These are phyloP conservation scores for Teratosphaeriaceae sp. DNA, from an alignment of 2,329 filamentous ascomycete species.

Conservation along the genomic window DNA sequence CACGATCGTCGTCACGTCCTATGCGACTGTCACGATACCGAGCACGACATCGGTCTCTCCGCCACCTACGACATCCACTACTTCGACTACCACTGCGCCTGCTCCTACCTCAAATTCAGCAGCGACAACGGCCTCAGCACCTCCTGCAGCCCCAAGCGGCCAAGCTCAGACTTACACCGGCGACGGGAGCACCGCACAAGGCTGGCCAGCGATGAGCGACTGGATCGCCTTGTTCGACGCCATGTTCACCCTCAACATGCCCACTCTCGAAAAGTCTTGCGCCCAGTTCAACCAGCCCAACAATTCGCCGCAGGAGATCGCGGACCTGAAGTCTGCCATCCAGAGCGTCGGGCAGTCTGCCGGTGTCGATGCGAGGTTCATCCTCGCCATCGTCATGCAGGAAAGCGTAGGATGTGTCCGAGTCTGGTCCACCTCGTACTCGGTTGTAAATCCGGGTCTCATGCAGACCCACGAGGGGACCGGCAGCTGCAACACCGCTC, in stretches of 20 bases:
- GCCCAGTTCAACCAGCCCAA: constrained; percentile 28
- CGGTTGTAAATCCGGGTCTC: constrained; percentile 36
- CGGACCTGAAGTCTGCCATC: constrained; percentile 33
- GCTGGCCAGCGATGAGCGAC: constrained; percentile 30
- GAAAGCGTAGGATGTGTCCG: constrained; percentile 42
- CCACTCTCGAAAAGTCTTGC: constrained; percentile 32
- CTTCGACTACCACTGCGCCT: background rate
- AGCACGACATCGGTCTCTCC: constrained; percentile 3
- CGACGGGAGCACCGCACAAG: constrained; percentile 28
- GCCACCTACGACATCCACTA: background rate
- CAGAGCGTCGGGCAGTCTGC: constrained; percentile 21
- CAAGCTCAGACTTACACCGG: constrained; percentile 25
- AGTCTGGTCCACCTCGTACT: constrained; percentile 35
- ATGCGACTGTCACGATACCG: constrained; percentile 2
- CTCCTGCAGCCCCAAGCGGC: background rate
- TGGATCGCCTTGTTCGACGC: constrained; percentile 31
- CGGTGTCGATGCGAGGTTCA: constrained; percentile 33
- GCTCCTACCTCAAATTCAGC: background rate
- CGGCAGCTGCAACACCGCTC: constrained; percentile 30
- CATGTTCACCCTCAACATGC: constrained; percentile 28
- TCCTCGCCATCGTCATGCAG: constrained; percentile 41
- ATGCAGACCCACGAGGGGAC: constrained; percentile 40
- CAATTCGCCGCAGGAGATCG: constrained; percentile 33
- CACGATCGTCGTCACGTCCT: background rate
- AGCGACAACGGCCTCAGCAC: background rate